Percentiles rank a stretch among this genome's conserved stretches.
Conservation (phyloP, 1,139 yeast genomes). For the Protomyces macrosporus region DNA sequence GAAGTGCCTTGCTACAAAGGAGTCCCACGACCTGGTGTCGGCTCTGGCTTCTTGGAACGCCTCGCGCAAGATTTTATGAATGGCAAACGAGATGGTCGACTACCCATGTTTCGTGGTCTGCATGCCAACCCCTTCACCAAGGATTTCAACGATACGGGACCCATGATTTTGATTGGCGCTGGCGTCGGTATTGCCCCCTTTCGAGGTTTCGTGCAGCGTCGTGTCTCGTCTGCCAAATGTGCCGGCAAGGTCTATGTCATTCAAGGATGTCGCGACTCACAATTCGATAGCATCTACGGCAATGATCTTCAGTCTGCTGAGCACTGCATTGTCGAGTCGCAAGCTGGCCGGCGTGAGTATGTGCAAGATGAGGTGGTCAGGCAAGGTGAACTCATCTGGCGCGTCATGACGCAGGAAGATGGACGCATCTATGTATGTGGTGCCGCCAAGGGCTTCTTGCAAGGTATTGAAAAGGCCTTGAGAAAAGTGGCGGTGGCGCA, state of each 20-base stretch:
- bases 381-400: constrained; percentile 47
- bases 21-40: constrained; percentile 31
- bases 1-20: constrained; percentile 33
- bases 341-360: constrained; percentile 52
- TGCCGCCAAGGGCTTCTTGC: constrained; percentile 79
- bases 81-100: constrained; percentile 29
- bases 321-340: constrained; percentile 56
- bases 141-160: constrained; percentile 34
- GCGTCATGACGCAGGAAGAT: constrained; percentile 53
- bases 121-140: constrained; percentile 35
- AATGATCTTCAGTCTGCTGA: constrained; percentile 57
- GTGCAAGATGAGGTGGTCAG: constrained; percentile 66
- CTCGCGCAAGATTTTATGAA: constrained; percentile 24
- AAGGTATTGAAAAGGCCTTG: constrained; percentile 66
- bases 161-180: constrained; percentile 40
- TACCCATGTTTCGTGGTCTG: constrained; percentile 35
- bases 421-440: constrained; percentile 83
- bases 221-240: constrained; percentile 32
- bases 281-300: constrained; percentile 65
- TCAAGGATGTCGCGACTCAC: constrained; percentile 67
- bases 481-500: constrained; percentile 52
- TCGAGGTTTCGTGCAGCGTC: constrained; percentile 36
- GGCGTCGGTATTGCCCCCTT: constrained; percentile 37
- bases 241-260: constrained; percentile 56
- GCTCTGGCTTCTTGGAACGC: constrained; percentile 32